Evolutionary conservation across 2,329 filamentous ascomycete genomes (phyloP), one percentile per base, ranked within the genome.

Genomic region (Dothiorella sarmentorum): DNA sequence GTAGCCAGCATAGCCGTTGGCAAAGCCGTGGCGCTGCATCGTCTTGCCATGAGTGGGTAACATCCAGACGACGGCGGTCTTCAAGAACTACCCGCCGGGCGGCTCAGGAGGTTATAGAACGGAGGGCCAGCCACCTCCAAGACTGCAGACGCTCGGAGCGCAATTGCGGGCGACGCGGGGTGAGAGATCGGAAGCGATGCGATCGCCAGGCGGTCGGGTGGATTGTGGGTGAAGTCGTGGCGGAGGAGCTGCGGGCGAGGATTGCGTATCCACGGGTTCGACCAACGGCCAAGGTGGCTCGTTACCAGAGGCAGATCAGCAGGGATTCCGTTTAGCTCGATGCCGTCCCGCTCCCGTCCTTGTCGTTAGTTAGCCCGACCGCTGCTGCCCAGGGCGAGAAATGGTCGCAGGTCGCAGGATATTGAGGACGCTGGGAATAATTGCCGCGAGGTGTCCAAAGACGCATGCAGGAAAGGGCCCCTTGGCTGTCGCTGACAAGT

Each of bases 1-100:
- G 73, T 92, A 92, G 71, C 80, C 80, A 63, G 77, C 74, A 65
- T 82, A 76, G 73, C 91, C 92, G 78, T 94, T 96, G 63, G 87
- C 85, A 75, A 89, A 93, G 73, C 87, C 87, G 81, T 96, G 90
- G 79, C 91, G 85, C 73, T 93, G 89, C 85, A 94, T 91, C 85
- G 88, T 91, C 85, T 88, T 89, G 78, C 85, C 73, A 79, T 85
- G 82, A 68, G 82, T 81, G 64, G 84, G 84, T 69, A 86, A 76
- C 84, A 86, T 85, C 45, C 45, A 53, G 40, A 33, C 57, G 38
- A 59, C 47, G 55, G 26, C 42, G 26, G 57, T 24, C 27, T 35
- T 35, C 22, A 26, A 49, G 31, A 40, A 45, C 38, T 44, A 27
- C 22, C 57, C 57, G 45, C 56, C 56, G 27, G 20, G 37, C 56